Base-by-base conservation (phyloP, 768 basidiomycete species). In the Pulveroboletus sp. region DNA sequence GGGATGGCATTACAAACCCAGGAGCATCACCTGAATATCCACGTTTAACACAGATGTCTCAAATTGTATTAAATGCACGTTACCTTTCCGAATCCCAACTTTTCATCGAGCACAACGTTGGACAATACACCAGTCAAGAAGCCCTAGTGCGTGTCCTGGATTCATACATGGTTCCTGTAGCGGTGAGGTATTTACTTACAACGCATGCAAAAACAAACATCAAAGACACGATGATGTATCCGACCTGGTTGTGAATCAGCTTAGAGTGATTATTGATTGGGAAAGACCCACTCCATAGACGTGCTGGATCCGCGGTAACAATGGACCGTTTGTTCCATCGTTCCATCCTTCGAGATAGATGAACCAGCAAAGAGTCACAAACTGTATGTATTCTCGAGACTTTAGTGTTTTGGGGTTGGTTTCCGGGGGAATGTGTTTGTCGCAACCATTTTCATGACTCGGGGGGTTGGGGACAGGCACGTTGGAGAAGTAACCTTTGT, bases 301-400 rank as follows among this genome's bases (percentile, higher is more conserved):
- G 7, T 66, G 63, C 62, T 87, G 87, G 40, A 92, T 82, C 11
- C 81, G 74, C 2, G 87, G 89, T 5, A 92, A 66, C 17, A 93
- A 66, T 1, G 90, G 87, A 2, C 90, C 90, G 13, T 80, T 79
- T 0, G 82, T 76, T 12, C 82, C 84, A 63, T 90, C 89, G 58
- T 85, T 88, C 87, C 87, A 91, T 14, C 90, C 90, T 14, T 75
- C 75, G 4, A 87, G 66, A 50, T 84, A 82, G 40, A 85, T 43
- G 11, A 72, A 68, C 68, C 72, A 80, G 54, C 82, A 86, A 31
- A 82, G 66, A 1, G 81, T 63, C 16, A 67, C 55, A 49, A 84
- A 78, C 51, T 87, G 84, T 23, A 83, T 63, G 48, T 40, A 41
- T 51, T 59, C 57, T 32, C 53, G 53, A 39, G 32, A 43, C 21